Evolutionary conservation across 1,284 basidiomycete species (phyloP), one percentile per base, ranked within the genome.

Genomic region (Ganoderma meredithae): DNA sequence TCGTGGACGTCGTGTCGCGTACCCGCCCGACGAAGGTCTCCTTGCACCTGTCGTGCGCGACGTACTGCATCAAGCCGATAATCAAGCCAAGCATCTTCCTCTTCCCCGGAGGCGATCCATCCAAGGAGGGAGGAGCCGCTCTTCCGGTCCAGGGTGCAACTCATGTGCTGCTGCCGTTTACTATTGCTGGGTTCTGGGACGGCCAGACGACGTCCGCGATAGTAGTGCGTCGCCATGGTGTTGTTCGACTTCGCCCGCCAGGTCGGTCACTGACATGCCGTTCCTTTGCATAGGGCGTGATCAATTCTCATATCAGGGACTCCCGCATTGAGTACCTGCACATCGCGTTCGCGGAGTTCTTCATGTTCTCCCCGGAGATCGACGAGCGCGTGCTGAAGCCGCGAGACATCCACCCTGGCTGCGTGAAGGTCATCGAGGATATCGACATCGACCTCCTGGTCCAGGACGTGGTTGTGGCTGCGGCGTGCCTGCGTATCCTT

Each of bases 321-420:
- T 65, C 62, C 1, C 62, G 41, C 36, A 15, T 71, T 1, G 67
- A 71, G 27, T 61, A 66, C 53, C 53, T 71, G 1, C 67, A 71
- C 40, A 0, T 71, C n/a, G 44, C 47, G 9, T 39, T 71, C 19
- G 41, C 62, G 27, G 52, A 63, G 15, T 61, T 61, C 63, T 64
- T 62, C 58, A 36, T 53, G n/a, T 49, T 40, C 19, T 49, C 33
- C 13, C 33, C 40, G 59, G 66, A 65, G 36, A 25, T 60, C 10
- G 55, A 61, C 27, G 61, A 63, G 60, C 49, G 49, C n/a, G 41
- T 65, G 33, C 36, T 66, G 22, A 27, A 44, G 13, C 59, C 15
- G 25, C 22, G 40, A 6, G 31, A 53, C 47, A 62, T 36, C 44
- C 47, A 17, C 27, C 40, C 17, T 4, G 13, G 1, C 22, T 12